These are phyloP conservation scores for Tagetes erecta DNA, from an alignment of 129 eudicot species.

Conservation along the genomic window DNA sequence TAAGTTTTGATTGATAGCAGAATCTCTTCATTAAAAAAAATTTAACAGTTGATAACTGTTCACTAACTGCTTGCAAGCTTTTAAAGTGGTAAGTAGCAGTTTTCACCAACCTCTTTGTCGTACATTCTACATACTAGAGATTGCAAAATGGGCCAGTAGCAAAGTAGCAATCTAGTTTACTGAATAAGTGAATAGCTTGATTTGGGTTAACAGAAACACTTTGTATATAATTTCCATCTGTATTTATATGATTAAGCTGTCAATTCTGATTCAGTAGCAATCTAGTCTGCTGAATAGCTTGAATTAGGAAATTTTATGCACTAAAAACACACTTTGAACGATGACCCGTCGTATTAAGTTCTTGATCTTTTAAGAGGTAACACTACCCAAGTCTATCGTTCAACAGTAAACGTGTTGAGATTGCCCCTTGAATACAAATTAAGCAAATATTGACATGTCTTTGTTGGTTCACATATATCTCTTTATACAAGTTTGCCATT, in stretches of 20 bases:
- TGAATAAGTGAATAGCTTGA: no score
- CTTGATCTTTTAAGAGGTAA: conserved; percentile 1
- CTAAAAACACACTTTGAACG: neutral
- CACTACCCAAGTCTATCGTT: neutral
- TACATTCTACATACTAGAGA: neutral
- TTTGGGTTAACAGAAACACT: neutral
- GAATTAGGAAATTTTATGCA: neutral
- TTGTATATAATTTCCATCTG: neutral
- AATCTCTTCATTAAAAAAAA: neutral
- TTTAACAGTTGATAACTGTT: neutral
- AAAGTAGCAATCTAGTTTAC: neutral
- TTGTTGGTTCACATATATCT: neutral
- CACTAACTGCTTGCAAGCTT: neutral
- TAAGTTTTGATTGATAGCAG: neutral
- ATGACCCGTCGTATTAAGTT: neutral
- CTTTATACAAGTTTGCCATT: neutral
- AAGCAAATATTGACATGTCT: neutral
- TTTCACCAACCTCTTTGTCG: neutral
- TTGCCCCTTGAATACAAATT: neutral
- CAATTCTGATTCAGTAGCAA: neutral
- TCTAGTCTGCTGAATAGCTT: neutral
- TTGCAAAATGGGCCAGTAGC: neutral
- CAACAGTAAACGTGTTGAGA: neutral
- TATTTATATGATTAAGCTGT: neutral
- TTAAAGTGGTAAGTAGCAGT: neutral